Evolutionary conservation across 2,329 filamentous ascomycete genomes (phyloP).

Genomic region (Botrytis cinerea): DNA sequence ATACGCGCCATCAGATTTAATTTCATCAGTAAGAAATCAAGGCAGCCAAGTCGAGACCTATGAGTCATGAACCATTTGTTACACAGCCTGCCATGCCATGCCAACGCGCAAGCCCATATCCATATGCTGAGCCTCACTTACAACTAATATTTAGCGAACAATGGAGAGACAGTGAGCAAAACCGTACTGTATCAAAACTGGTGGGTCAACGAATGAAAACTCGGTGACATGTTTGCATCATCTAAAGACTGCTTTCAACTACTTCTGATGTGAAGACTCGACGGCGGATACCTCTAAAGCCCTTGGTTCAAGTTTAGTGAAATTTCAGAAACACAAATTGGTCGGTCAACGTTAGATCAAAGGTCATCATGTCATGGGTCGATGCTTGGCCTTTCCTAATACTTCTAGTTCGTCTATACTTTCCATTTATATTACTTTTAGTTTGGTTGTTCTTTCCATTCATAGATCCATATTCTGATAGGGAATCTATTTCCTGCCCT

Average conservation of each 20-base stretch:
- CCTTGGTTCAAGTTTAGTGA: neutral
- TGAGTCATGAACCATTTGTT: neutral
- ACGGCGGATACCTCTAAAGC: rapidly evolving
- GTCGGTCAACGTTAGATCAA: neutral
- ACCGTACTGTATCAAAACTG: neutral
- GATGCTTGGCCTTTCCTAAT: neutral
- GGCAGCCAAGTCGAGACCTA: neutral
- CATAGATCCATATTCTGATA: neutral
- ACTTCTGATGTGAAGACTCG: neutral
- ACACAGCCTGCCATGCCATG: neutral
- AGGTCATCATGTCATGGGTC: neutral
- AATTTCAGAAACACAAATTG: neutral
- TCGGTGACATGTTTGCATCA: neutral
- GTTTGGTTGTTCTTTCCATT: neutral
- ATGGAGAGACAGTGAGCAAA: neutral
- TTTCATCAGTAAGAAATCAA: neutral
- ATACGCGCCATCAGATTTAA: neutral
- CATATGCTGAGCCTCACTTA: neutral
- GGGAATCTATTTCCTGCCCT: neutral
- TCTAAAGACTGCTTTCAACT: neutral
- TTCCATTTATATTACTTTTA: neutral
- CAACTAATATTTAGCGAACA: neutral
- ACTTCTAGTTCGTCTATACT: neutral
- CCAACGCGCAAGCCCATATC: neutral
- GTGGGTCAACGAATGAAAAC: neutral